Percentiles rank a stretch among this genome's conserved stretches.
phyloP scores from a whole-genome alignment of 306 rosid species.

The Pyrus betulifolia region DNA sequence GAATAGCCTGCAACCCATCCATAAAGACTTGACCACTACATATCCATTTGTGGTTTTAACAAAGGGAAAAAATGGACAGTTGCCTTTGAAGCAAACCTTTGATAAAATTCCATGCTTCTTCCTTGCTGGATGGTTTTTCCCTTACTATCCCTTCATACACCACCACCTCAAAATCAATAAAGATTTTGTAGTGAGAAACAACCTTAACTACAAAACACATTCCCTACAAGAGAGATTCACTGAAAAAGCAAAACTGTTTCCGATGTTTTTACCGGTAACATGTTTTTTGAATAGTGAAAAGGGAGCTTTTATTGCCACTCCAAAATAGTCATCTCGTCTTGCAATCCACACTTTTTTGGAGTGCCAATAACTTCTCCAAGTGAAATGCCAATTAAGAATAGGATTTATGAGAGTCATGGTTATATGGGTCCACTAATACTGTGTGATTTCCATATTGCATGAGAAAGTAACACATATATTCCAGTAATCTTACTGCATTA shows the following conservation, averaged over 20 bases:
- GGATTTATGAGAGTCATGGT: too few relatives aligned
- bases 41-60: neutral
- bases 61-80: neutral
- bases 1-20: conserved; percentile 66
- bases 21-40: conserved; percentile 10
- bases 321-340: too few relatives aligned
- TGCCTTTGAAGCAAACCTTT: conserved; percentile 44
- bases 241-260: neutral
- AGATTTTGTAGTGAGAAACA: conserved; percentile 17
- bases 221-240: conserved; percentile 11
- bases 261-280: neutral
- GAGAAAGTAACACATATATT: neutral
- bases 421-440: too few relatives aligned
- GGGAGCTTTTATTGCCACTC: too few relatives aligned
- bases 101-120: conserved; percentile 80
- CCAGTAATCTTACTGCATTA: neutral
- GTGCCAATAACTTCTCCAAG: too few relatives aligned
- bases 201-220: conserved; percentile 2
- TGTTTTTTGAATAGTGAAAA: neutral
- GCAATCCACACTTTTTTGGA: too few relatives aligned
- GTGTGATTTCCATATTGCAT: neutral
- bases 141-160: conserved; percentile 68
- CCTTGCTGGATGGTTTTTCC: conserved; percentile 75
- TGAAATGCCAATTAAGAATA: too few relatives aligned
- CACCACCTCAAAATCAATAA: conserved; percentile 63